These are phyloP conservation scores for Fonsecaea monophora DNA, from an alignment of 2,329 filamentous ascomycete species.

Conservation along the genomic window DNA sequence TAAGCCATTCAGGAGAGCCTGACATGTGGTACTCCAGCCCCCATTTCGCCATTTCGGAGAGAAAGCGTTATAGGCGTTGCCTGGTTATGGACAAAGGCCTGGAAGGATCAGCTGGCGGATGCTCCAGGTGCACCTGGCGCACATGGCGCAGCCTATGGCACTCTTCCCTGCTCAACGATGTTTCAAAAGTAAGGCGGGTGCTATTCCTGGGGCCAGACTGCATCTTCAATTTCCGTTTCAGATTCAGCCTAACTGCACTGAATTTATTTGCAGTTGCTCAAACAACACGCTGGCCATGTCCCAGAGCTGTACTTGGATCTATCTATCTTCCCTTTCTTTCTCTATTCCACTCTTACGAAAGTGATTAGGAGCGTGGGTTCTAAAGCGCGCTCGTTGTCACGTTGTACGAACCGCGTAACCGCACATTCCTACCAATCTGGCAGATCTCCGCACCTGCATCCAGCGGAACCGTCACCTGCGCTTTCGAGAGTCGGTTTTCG, in stretches of 20 bases:
- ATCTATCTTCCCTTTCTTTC: not conserved
- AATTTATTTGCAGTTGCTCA: constrained; percentile 1
- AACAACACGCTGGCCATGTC: constrained; percentile 2
- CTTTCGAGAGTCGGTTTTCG: not conserved
- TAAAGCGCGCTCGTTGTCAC: constrained; percentile 6
- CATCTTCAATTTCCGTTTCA: constrained; percentile 27
- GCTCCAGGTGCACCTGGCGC: not conserved
- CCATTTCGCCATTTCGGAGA: constrained; percentile 1
- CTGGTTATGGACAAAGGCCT: constrained; percentile 9
- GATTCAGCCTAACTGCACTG: constrained; percentile 10
- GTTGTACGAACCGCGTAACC: constrained; percentile 7
- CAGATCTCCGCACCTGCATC: constrained; percentile 1
- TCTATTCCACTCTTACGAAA: not conserved
- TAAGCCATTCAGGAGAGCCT: not conserved
- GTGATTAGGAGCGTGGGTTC: not conserved
- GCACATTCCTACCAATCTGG: not conserved
- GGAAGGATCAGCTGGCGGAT: constrained; percentile 20
- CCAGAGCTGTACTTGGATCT: constrained; percentile 4
- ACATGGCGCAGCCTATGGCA: not conserved
- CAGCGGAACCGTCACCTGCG: not conserved
- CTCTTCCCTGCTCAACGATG: constrained; percentile 7
- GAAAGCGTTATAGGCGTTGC: not conserved
- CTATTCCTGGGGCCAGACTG: constrained; percentile 23
- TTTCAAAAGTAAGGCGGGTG: constrained; percentile 12
- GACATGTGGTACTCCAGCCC: constrained; percentile 1